A percentile compares a stretch with the other conserved stretches of the same genome.
Conservation (phyloP, 2,329 filamentous ascomycete genomes). For the Ustulina deusta region DNA sequence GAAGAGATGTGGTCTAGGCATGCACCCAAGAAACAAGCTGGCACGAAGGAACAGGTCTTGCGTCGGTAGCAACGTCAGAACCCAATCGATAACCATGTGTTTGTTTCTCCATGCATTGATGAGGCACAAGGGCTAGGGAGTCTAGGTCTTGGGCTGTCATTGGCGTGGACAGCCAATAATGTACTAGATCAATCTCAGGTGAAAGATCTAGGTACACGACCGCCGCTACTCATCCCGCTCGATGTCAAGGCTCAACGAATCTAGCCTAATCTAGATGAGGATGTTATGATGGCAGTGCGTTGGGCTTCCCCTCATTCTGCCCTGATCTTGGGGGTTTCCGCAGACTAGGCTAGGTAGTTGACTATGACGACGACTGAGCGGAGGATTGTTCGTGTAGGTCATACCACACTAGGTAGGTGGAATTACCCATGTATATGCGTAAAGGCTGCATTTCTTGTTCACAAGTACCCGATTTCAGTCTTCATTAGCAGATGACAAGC, state of each 20-base stretch:
- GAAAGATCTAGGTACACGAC: constrained; percentile 1
- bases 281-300: neutral
- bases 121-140: constrained; percentile 11
- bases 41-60: neutral
- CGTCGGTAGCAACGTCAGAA: constrained; percentile 4
- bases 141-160: neutral
- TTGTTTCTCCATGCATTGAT: constrained; percentile 20
- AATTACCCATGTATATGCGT: no score
- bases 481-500: no score
- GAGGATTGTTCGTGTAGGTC: neutral
- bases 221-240: neutral
- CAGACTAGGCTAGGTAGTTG: neutral
- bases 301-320: constrained; percentile 11
- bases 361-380: neutral
- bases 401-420: neutral
- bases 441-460: neutral
- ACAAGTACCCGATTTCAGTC: no score
- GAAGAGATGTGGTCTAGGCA: no score
- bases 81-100: neutral
- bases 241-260: neutral
- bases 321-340: constrained; percentile 1
- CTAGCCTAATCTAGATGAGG: neutral
- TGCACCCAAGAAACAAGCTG: no score
- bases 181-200: neutral
- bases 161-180: constrained; percentile 2